Conservation (phyloP, 2,329 filamentous ascomycete genomes). For the Diaporthe amygdali region DNA sequence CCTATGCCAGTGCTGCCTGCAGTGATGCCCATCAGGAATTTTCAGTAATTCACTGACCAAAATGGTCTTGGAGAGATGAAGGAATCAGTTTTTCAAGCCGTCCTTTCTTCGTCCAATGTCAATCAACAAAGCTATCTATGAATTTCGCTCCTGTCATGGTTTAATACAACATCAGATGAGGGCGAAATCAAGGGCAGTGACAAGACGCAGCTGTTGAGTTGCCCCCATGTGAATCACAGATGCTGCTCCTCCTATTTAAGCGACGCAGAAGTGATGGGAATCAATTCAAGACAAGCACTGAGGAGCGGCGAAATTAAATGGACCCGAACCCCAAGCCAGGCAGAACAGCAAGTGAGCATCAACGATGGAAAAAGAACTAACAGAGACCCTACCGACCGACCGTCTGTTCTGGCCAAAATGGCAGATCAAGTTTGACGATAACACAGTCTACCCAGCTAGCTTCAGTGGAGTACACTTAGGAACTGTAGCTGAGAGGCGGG, state of each 20-base stretch:
- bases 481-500: not conserved
- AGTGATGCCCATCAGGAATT: no score
- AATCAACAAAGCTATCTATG: not conserved
- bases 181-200: not conserved
- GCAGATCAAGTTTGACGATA: not conserved
- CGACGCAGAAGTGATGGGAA: no score
- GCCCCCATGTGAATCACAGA: not conserved
- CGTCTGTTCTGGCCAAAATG: constrained; percentile 18
- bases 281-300: not conserved
- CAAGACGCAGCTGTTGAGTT: not conserved
- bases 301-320: no score
- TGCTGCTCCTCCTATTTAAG: not conserved
- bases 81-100: accelerated
- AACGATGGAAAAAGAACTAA: not conserved
- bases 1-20: no score
- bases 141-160: not conserved
- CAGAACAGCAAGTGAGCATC: not conserved
- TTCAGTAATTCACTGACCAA: no score
- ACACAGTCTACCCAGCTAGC: not conserved
- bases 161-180: not conserved
- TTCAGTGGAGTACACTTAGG: not conserved
- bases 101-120: no score
- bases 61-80: not conserved
- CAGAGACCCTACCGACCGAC: not conserved
- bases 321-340: no score